Evolutionary conservation across 2,329 filamentous ascomycete species (phyloP), one percentile per base, ranked within the genome.

Genomic region (Talaromyces sp.): DNA sequence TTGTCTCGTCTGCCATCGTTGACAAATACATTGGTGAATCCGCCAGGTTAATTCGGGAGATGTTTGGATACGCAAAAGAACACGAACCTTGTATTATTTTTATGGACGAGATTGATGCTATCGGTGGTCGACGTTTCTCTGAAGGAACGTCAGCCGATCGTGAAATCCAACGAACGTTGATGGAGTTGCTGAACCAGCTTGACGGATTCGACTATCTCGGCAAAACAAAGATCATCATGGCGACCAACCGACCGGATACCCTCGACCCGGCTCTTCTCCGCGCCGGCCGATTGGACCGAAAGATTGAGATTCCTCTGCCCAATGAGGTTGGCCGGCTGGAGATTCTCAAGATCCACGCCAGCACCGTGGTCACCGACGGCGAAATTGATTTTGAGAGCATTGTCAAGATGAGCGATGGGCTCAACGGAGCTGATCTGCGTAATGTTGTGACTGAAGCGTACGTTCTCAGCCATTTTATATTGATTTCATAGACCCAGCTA

Each of bases 201-300:
- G 95, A 99, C 75, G 95, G 96, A 68, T 99, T 99, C 82, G 95
- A 99, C 80, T 99, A 99, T 80, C 85, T 99, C 42, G 95, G 96
- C 69, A 97, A 99, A 84, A 99, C 95, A 60, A 99, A 99, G 83
- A 99, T 99, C 76, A 99, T 99, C 81, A 99, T 99, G 96, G 95
- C 93, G 42, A 97, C 93, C 59, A 97, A 97, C 82, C 84, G 93
- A 78, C 93, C 93, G n/a, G 93, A 97, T 76, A 97, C 93, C 0
- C 86, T 97, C 42, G 93, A 97, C 72, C 93, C 93, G 30, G 93
- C 93, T 1, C 83, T 97, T 69, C 85, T 97, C 56, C 87, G 93
- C 79, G 93, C 93, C 47, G 93, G 93, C 30, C 64, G 64, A 56
- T 44, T 65, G 69, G 96, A 99, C 78, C 86, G 95, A 68, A 99